A percentile compares a stretch with the other conserved stretches of the same genome.
Evolutionary conservation across 1,284 basidiomycete genomes (phyloP).

Genomic region (Rhodotorula sp.): DNA sequence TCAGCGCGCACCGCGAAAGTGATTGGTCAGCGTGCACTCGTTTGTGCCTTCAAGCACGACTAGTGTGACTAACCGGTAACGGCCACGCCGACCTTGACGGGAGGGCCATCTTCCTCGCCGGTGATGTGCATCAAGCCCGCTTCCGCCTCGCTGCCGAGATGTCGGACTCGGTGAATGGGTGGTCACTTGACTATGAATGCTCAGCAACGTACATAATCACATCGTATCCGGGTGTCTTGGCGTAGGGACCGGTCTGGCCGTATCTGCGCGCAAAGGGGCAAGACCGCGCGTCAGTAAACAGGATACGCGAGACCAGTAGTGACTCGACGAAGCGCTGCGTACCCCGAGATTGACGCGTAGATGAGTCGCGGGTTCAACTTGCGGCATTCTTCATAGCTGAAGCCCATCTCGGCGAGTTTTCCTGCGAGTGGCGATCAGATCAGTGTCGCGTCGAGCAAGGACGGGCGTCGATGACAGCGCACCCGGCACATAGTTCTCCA

Average conservation of each 20-base stretch:
- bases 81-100: slow-evolving; percentile 63
- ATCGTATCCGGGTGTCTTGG: slow-evolving; percentile 80
- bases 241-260: slow-evolving; percentile 87
- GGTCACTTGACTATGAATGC: too few relatives aligned
- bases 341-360: slow-evolving; percentile 86
- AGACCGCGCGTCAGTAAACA: too few relatives aligned
- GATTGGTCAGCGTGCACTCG: background rate
- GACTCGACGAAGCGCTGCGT: too few relatives aligned
- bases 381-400: slow-evolving; percentile 79
- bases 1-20: background rate
- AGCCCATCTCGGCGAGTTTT: slow-evolving; percentile 77
- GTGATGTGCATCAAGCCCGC: slow-evolving; percentile 95
- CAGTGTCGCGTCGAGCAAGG: background rate
- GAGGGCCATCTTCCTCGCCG: slow-evolving; percentile 80
- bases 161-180: too few relatives aligned
- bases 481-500: slow-evolving; percentile 62
- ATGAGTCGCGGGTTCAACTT: slow-evolving; percentile 77
- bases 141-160: slow-evolving; percentile 68
- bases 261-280: slow-evolving; percentile 58
- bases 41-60: slow-evolving; percentile 58
- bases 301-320: too few relatives aligned
- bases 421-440: slow-evolving; percentile 50
- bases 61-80: slow-evolving; percentile 22
- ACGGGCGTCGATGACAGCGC: background rate
- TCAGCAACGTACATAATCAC: slow-evolving; percentile 53